Base-by-base conservation (phyloP, 2,329 filamentous ascomycete species). In the Pseudopithomyces maydicus region DNA sequence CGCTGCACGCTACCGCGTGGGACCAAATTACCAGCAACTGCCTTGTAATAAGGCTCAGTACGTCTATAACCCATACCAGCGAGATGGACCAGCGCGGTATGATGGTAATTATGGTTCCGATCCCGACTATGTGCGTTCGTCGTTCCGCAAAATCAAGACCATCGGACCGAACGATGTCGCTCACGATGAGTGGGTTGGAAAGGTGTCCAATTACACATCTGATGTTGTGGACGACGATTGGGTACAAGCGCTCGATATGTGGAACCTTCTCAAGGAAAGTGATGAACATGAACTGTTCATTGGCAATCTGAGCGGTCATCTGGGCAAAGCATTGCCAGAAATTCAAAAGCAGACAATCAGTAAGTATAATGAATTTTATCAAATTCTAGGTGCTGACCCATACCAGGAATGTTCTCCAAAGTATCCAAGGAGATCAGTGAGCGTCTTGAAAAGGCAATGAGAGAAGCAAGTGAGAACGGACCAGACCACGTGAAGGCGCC, bases 161-260 rank as follows among this genome's bases (percentile, higher is more conserved):
- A 35, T 33, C 29, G 41, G 26, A 14, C 43, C 54, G 1, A 55
- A 70, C 64, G 52, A 67, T 56, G 38, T 67, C 55, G 45, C 67
- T 64, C 62, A 66, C 66, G 39, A 69, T 22, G 55, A 66, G 23
- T 69, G 63, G 65, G 58, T 64, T 8, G 63, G 61, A 4, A 54
- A 57, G 22, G 65, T 69, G 4, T 26, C 19, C 2, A 44, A 35
- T 15, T 69, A 57, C 36, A 60, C 62, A 1, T 70, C 70, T 6
- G 61, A 71, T 12, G 71, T 84, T 22, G 77, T 73, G 3, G 77
- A 80, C 19, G 76, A 79, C 22, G 84, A 85, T 67, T 85, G 81
- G 61, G 80, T 76, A 51, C 82, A 84, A 67, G 75, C 80, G 19
- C 75, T 74, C 48, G 76, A 71, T 3, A 74, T 85, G 14, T 85